These are phyloP conservation scores for Papiliotrema laurentii DNA, from an alignment of 1,284 basidiomycete genomes.

Conservation along the genomic window DNA sequence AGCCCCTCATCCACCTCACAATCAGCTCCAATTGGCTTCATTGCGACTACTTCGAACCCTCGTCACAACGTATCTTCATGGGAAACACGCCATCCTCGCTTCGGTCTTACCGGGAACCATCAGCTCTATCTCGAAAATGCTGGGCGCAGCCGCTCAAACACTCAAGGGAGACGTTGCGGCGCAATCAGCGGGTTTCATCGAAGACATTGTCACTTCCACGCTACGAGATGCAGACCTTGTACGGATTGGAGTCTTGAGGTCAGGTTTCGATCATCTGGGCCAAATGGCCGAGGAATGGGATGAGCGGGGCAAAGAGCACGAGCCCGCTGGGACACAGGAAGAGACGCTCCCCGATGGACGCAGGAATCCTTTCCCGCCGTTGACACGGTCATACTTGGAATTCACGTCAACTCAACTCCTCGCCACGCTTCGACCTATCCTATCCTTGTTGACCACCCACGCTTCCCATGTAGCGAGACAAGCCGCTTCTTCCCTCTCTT, in stretches of 20 bases:
- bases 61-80: slow-evolving; percentile 59
- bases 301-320: slow-evolving; percentile 2
- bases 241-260: slow-evolving; percentile 57
- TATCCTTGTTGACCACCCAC: slow-evolving; percentile 35
- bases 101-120: slow-evolving; percentile 76
- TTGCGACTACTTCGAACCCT: slow-evolving; percentile 60
- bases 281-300: slow-evolving; percentile 36
- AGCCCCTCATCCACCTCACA: slow-evolving; percentile 56
- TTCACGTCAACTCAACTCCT: slow-evolving; percentile 45
- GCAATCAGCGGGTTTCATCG: slow-evolving; percentile 61
- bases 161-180: slow-evolving; percentile 47
- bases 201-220: slow-evolving; percentile 47
- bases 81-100: slow-evolving; percentile 54
- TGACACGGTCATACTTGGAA: slow-evolving; percentile 44
- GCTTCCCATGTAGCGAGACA: slow-evolving; percentile 40
- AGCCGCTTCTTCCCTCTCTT: slow-evolving; percentile 50
- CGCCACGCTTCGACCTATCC: slow-evolving; percentile 38
- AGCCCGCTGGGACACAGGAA: slow-evolving; percentile 1
- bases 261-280: slow-evolving; percentile 48
- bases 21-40: slow-evolving; percentile 60
- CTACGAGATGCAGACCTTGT: slow-evolving; percentile 59
- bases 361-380: slow-evolving; percentile 31
- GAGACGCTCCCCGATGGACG: not conserved
- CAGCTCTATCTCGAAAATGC: slow-evolving; percentile 66
- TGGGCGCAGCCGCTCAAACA: slow-evolving; percentile 31